Percentiles rank a stretch among this genome's conserved stretches.
Conservation (phyloP, 1,284 basidiomycete species). For the Pseudozyma tsukubaensis region DNA sequence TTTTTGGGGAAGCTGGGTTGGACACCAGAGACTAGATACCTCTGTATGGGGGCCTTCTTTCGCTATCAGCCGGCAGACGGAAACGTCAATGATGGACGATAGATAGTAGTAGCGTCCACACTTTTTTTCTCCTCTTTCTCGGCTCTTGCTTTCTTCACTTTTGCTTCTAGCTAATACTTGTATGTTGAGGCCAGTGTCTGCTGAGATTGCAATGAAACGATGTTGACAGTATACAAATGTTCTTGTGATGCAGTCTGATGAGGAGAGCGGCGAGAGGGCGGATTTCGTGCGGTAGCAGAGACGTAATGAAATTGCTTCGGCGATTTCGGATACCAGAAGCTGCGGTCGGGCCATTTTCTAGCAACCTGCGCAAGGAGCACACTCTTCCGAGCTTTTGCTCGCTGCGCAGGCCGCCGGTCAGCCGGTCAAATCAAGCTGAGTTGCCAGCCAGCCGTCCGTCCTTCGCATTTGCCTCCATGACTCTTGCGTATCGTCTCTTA, state of each 20-base stretch:
- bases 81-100: constrained; percentile 55
- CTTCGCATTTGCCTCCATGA: constrained; percentile 15
- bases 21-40: constrained; percentile 51
- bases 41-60: constrained; percentile 52
- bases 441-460: neutral
- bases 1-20: too few relatives aligned
- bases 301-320: neutral
- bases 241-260: too few relatives aligned
- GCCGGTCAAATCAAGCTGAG: constrained; percentile 10
- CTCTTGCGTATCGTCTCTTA: constrained; percentile 4
- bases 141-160: neutral
- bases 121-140: neutral
- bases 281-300: too few relatives aligned
- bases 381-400: constrained; percentile 16
- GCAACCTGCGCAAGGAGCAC: constrained; percentile 8
- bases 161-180: neutral
- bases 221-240: too few relatives aligned
- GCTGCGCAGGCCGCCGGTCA: constrained; percentile 4
- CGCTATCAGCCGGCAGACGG: constrained; percentile 50
- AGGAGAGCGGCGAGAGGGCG: too few relatives aligned
- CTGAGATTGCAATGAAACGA: neutral
- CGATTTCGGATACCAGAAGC: neutral
- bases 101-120: constrained; percentile 56
- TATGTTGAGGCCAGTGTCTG: neutral
- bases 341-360: constrained; percentile 23